These are phyloP conservation scores for Priceomyces haplophilus DNA, from an alignment of 805 yeast genomes.

Conservation along the genomic window DNA sequence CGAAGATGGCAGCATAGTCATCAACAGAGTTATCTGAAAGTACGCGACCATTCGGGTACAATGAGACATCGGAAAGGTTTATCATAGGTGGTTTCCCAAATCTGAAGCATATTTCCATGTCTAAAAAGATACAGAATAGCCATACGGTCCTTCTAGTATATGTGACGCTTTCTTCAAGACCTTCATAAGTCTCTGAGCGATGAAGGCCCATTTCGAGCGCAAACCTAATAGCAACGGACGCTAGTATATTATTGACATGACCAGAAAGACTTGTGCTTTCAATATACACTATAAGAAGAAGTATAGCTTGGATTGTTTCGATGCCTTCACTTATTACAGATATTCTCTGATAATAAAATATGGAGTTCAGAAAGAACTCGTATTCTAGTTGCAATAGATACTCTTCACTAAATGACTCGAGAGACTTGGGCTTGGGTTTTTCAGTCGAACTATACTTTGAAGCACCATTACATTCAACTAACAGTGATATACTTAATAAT, in stretches of 20 bases:
- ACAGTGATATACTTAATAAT: slow-evolving; percentile 2
- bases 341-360: slow-evolving; percentile 53
- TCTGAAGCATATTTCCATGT: slow-evolving; percentile 38
- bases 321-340: slow-evolving; percentile 50
- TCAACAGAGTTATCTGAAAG: slow-evolving; percentile 7
- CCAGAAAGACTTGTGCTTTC: slow-evolving; percentile 28
- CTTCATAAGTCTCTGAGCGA: slow-evolving; percentile 26
- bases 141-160: slow-evolving; percentile 27
- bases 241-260: slow-evolving; percentile 28
- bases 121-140: slow-evolving; percentile 37
- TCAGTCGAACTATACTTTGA: neutral
- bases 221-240: slow-evolving; percentile 33
- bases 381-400: slow-evolving; percentile 19
- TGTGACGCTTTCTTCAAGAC: slow-evolving; percentile 21
- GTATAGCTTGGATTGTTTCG: slow-evolving; percentile 48
- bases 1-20: slow-evolving; percentile 20
- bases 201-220: slow-evolving; percentile 44
- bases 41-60: neutral
- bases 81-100: slow-evolving; percentile 40
- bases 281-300: slow-evolving; percentile 44
- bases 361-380: slow-evolving; percentile 26
- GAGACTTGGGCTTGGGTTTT: slow-evolving; percentile 1
- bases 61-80: slow-evolving; percentile 30
- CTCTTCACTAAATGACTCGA: slow-evolving; percentile 8
- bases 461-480: neutral